Percentiles rank a stretch among this genome's conserved stretches.
Conservation (phyloP, 2,329 filamentous ascomycete genomes). For the Thyridium curvatum region DNA sequence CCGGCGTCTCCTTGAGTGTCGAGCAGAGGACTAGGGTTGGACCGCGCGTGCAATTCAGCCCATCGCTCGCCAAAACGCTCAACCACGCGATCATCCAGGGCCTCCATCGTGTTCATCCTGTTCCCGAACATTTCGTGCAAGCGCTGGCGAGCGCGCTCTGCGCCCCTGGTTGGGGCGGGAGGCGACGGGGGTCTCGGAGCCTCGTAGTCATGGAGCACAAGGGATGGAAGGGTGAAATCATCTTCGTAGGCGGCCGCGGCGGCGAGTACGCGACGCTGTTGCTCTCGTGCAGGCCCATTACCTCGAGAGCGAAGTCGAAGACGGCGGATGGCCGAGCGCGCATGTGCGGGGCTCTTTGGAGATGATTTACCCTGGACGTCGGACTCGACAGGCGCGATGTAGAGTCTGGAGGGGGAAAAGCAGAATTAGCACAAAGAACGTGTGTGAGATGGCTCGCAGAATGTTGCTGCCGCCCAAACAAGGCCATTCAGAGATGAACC, state of each 20-base stretch:
- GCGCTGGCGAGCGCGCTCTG: constrained; percentile 5
- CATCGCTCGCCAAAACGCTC: constrained; percentile 16
- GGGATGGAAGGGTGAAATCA: neutral
- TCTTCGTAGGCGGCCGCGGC: neutral
- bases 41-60: constrained; percentile 16
- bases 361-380: constrained; percentile 9
- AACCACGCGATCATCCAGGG: constrained; percentile 11
- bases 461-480: no score
- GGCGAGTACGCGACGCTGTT: neutral
- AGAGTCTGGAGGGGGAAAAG: constrained; percentile 7
- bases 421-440: neutral
- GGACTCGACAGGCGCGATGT: constrained; percentile 12
- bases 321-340: constrained; percentile 12
- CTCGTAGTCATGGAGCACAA: no score
- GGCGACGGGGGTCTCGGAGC: no score
- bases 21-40: constrained; percentile 7
- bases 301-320: constrained; percentile 1
- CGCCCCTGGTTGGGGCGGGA: no score
- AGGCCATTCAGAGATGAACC: no score
- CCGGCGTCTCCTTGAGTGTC: no score
- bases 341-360: constrained; percentile 9
- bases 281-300: neutral
- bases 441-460: no score
- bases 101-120: constrained; percentile 8
- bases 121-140: constrained; percentile 6